Conservation (phyloP, 2,329 filamentous ascomycete genomes). For the Thielaviopsis punctulata region DNA sequence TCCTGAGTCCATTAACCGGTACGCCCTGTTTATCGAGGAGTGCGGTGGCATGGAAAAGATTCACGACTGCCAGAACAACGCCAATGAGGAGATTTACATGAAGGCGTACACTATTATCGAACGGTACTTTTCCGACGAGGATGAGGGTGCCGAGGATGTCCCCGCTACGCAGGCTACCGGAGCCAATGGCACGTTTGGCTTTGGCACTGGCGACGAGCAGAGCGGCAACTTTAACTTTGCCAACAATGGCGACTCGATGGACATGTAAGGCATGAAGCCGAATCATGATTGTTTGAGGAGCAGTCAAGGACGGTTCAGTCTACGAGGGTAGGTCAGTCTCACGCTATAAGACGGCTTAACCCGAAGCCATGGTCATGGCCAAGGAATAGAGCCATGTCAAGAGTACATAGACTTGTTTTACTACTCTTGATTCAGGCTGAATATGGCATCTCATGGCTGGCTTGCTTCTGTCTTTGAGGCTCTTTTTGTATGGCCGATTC, state of each 20-base stretch:
- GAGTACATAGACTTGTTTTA: not conserved
- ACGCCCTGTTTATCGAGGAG: slow-evolving; percentile 95
- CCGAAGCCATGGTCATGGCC: too few species aligned
- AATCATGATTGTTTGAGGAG: too few species aligned
- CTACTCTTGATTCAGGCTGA: not conserved
- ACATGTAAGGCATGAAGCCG: slow-evolving; percentile 38
- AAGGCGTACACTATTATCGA: slow-evolving; percentile 99
- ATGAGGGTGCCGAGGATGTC: slow-evolving; percentile 70
- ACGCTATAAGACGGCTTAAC: too few species aligned
- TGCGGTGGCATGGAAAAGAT: slow-evolving; percentile 99
- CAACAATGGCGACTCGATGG: slow-evolving; percentile 48
- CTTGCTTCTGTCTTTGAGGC: not conserved
- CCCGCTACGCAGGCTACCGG: slow-evolving; percentile 53
- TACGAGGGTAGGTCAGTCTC: too few species aligned
- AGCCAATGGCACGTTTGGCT: slow-evolving; percentile 58
- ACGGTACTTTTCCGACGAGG: slow-evolving; percentile 99
- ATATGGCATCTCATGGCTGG: not conserved
- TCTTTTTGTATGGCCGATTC: not conserved
- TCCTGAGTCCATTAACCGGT: slow-evolving; percentile 76
- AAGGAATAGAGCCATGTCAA: too few species aligned
- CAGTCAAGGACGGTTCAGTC: too few species aligned
- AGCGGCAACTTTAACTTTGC: slow-evolving; percentile 89
- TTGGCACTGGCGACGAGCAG: slow-evolving; percentile 52
- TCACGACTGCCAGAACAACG: slow-evolving; percentile 98
- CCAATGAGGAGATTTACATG: slow-evolving; percentile 99